These are phyloP conservation scores for Waltergamsia citrina DNA, from an alignment of 2,329 filamentous ascomycete genomes.

Conservation along the genomic window DNA sequence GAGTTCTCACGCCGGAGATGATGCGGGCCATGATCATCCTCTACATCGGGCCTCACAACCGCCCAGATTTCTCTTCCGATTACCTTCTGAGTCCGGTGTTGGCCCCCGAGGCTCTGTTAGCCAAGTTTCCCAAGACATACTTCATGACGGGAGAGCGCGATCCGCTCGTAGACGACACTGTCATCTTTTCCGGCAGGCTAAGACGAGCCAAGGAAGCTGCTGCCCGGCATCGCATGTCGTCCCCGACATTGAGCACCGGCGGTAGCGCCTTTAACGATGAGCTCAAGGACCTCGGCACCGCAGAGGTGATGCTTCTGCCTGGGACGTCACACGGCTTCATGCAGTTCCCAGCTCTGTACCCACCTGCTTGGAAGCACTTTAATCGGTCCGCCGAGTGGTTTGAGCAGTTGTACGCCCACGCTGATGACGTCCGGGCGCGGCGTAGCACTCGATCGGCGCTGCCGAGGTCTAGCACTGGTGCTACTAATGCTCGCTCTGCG, in stretches of 20 bases:
- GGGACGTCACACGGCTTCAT: slow-evolving; percentile 91
- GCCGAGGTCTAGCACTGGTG: too few species aligned
- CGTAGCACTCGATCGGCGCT: slow-evolving; percentile 3
- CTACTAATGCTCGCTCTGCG: too few species aligned
- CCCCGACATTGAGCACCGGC: too few species aligned
- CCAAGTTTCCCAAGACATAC: slow-evolving; percentile 87
- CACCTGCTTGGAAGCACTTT: slow-evolving; percentile 83
- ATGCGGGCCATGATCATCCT: slow-evolving; percentile 99
- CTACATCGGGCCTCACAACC: slow-evolving; percentile 88
- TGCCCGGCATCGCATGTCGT: slow-evolving; percentile 8
- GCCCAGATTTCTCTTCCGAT: slow-evolving; percentile 86
- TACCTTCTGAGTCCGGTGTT: slow-evolving; percentile 85
- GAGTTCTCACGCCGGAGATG: slow-evolving; percentile 92
- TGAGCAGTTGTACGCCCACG: slow-evolving; percentile 58
- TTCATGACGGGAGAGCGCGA: slow-evolving; percentile 93
- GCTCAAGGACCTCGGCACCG: slow-evolving; percentile 29
- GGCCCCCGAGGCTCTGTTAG: slow-evolving; percentile 74
- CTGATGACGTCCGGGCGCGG: slow-evolving; percentile 20
- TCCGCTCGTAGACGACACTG: slow-evolving; percentile 90
- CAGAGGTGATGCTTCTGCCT: slow-evolving; percentile 75
- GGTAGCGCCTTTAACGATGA: slow-evolving; percentile 17
- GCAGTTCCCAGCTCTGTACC: slow-evolving; percentile 82
- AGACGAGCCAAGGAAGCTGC: slow-evolving; percentile 62
- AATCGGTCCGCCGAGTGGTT: slow-evolving; percentile 75
- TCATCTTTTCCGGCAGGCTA: slow-evolving; percentile 88